Base-by-base conservation (phyloP, 164 flowering plant genomes). In the Kingdonia uniflora region DNA sequence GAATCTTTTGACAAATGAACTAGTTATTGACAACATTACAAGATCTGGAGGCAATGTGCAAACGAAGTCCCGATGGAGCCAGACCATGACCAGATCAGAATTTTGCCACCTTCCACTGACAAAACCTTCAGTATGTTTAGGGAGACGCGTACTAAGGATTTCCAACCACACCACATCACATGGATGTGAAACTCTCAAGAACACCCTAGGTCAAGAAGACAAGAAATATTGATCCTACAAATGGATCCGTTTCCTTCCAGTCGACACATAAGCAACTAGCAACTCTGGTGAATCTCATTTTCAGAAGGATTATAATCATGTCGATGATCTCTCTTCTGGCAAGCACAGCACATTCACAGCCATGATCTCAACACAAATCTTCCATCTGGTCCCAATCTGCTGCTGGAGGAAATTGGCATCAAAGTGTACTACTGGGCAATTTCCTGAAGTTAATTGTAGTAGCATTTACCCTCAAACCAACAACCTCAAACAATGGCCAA, bases 71-170 rank as follows among this genome's bases (percentile, higher is more conserved):
- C 57, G 29, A 42, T 56, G 37, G 59, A 56, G 45, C 50, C 49
- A 44, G 74, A 66, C 23, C 19, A 20, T 48, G 68, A 67, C 33
- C 37, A 60, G 38, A 52, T 60, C 47, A 62, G 63, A 45, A 23
- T 57, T 23, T 62, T 64, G 55, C 67, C 68, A 5, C 72, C 71
- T 51, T 51, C 75, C n/a, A 40, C 42, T 80, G 48, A 72, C 69
- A 49, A 52, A 49, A 35, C 72, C 71, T 60, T 73, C 78, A 47
- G 49, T 74, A 54, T 61, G 62, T 65, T 25, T 74, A 41, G 52
- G 68, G 52, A 6, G 63, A 62, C 55, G n/a, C 66, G 26, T 54
- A 35, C 54, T 44, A 57, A 43, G 16, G 67, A 50, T 48, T 61
- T 52, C 11, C 16, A 40, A 21, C 64, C 65, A n/a, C 16, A 39